phyloP scores from a whole-genome alignment of 1,284 basidiomycete genomes.

The Nidula niveotomentosa region DNA sequence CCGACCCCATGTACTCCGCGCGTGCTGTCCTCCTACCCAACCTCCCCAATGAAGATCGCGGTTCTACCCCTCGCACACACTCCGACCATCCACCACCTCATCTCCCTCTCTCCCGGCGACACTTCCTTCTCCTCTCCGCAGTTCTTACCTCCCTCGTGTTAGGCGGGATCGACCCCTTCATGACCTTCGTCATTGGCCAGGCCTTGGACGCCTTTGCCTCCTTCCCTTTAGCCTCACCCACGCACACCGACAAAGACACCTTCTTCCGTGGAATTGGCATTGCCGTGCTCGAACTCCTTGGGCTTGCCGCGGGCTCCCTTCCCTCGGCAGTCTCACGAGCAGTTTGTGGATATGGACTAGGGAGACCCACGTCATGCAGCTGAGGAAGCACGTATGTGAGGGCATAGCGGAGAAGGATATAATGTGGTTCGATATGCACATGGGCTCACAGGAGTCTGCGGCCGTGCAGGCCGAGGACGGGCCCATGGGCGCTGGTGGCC shows the following conservation, averaged over 20 bases:
- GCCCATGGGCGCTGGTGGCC: constrained; percentile 81
- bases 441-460: constrained; percentile 62
- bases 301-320: constrained; percentile 54
- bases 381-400: constrained; percentile 72
- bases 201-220: constrained; percentile 89
- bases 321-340: constrained; percentile 75
- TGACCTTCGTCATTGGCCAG: constrained; percentile 96
- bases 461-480: constrained; percentile 42
- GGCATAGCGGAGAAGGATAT: constrained; percentile 75
- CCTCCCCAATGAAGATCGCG: too few relatives aligned
- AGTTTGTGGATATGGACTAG: constrained; percentile 88
- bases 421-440: constrained; percentile 86
- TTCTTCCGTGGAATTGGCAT: not conserved
- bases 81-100: too few relatives aligned
- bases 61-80: too few relatives aligned
- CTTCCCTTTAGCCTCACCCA: constrained; percentile 70
- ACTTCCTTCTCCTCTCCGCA: constrained; percentile 73
- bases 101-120: constrained; percentile 56
- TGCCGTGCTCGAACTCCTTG: not conserved
- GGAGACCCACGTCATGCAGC: constrained; percentile 73
- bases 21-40: too few relatives aligned
- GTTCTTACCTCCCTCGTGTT: constrained; percentile 65
- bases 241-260: constrained; percentile 45
- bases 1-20: too few relatives aligned
- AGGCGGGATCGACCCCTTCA: constrained; percentile 86